Evolutionary conservation across 2,329 filamentous ascomycete species (phyloP).

Genomic region (Talaromyces sp.): DNA sequence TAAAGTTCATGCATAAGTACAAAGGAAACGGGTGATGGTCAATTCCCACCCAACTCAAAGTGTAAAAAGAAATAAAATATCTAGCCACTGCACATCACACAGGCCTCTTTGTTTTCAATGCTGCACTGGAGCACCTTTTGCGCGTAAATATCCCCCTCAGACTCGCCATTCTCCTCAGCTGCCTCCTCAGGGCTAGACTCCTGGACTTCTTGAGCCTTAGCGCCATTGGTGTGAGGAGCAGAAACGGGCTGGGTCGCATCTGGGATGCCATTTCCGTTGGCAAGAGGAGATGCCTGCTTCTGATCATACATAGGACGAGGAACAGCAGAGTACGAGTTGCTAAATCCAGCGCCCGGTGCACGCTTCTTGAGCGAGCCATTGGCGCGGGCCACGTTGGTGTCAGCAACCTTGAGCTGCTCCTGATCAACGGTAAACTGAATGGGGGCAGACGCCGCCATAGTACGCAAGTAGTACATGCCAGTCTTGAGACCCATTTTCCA

Average conservation of each 20-base stretch:
- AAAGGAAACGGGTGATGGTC: not conserved
- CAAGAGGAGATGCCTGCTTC: slow-evolving; percentile 36
- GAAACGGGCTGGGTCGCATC: slow-evolving; percentile 26
- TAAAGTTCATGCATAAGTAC: not conserved
- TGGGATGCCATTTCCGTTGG: slow-evolving; percentile 41
- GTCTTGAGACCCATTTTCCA: slow-evolving; percentile 99
- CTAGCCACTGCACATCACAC: slow-evolving; percentile 79
- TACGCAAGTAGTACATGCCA: slow-evolving; percentile 99
- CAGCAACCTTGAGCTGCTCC: slow-evolving; percentile 81
- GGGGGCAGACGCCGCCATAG: slow-evolving; percentile 90
- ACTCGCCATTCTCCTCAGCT: slow-evolving; percentile 62
- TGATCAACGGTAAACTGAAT: slow-evolving; percentile 99
- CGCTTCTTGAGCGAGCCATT: slow-evolving; percentile 63
- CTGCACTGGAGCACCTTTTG: slow-evolving; percentile 89
- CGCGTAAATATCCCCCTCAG: slow-evolving; percentile 91
- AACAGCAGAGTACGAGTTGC: slow-evolving; percentile 55
- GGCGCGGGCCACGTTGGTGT: slow-evolving; percentile 67
- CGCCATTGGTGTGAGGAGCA: slow-evolving; percentile 47
- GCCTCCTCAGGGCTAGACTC: slow-evolving; percentile 62
- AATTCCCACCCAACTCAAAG: not conserved
- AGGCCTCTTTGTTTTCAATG: slow-evolving; percentile 94
- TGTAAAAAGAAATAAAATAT: not conserved
- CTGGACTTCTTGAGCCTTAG: slow-evolving; percentile 55
- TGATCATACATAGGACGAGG: slow-evolving; percentile 63
- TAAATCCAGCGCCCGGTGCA: slow-evolving; percentile 48